A percentile compares a stretch with the other conserved stretches of the same genome.
These are phyloP conservation scores for Boletus reticulatus DNA, from an alignment of 768 basidiomycete species.

Conservation along the genomic window DNA sequence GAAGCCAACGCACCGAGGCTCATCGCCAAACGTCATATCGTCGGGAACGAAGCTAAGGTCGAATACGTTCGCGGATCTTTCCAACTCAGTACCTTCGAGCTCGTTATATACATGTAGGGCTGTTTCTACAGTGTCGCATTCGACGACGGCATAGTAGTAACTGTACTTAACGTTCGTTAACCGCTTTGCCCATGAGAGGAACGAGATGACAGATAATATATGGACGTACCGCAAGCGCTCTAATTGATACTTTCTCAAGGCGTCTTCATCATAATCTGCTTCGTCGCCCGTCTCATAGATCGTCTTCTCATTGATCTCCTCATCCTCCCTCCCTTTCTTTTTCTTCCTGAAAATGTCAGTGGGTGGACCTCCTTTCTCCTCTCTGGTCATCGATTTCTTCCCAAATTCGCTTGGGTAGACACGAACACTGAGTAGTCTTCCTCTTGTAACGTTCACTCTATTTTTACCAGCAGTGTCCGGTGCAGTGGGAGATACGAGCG, in stretches of 20 bases:
- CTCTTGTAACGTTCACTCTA: constrained; percentile 42
- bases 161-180: constrained; percentile 40
- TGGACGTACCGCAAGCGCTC: constrained; percentile 78
- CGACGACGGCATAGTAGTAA: constrained; percentile 94
- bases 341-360: constrained; percentile 72
- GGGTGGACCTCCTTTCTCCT: constrained; percentile 91
- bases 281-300: constrained; percentile 67
- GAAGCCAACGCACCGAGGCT: constrained; percentile 53
- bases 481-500: constrained; percentile 66
- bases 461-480: constrained; percentile 8
- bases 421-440: constrained; percentile 71
- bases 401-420: constrained; percentile 96
- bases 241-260: constrained; percentile 86
- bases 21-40: constrained; percentile 80
- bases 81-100: constrained; percentile 92
- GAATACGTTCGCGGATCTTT: constrained; percentile 94
- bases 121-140: constrained; percentile 76
- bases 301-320: constrained; percentile 61
- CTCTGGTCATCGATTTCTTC: constrained; percentile 76
- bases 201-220: background rate
- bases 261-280: constrained; percentile 85
- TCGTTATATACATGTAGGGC: constrained; percentile 81
- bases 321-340: constrained; percentile 36
- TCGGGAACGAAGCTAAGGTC: constrained; percentile 94
- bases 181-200: background rate